Percentiles rank a stretch among this genome's conserved stretches.
These are phyloP conservation scores for Hortiboletus flavorubellus DNA, from an alignment of 768 basidiomycete species.

Conservation along the genomic window DNA sequence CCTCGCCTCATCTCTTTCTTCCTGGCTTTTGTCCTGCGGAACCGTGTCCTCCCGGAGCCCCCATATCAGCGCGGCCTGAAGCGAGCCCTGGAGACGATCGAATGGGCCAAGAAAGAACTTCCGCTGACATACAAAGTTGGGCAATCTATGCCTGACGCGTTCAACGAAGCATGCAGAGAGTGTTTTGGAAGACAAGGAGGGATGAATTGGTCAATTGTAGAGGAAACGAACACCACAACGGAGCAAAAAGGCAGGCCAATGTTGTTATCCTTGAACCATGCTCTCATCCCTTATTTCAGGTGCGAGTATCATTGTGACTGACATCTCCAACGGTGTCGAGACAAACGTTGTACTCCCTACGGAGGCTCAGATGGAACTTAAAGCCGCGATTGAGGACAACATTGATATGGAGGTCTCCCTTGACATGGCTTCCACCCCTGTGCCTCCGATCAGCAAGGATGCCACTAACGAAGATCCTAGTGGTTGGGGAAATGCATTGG, in stretches of 20 bases:
- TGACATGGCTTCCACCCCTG: neutral
- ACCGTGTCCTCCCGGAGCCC: constrained; percentile 49
- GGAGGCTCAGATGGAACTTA: constrained; percentile 21
- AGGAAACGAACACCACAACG: constrained; percentile 1
- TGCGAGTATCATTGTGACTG: constrained; percentile 14
- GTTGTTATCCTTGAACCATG: neutral
- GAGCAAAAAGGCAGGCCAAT: constrained; percentile 9
- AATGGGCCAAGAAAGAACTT: constrained; percentile 41
- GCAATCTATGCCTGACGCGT: constrained; percentile 39
- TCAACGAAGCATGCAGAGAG: constrained; percentile 46
- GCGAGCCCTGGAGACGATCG: constrained; percentile 42
- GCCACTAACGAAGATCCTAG: neutral
- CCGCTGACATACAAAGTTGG: constrained; percentile 41
- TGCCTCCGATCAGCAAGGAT: neutral
- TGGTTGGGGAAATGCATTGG: constrained; percentile 9
- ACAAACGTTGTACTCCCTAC: constrained; percentile 22
- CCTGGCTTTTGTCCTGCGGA: constrained; percentile 56
- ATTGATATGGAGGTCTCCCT: constrained; percentile 19
- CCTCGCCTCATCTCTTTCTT: constrained; percentile 61
- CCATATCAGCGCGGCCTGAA: constrained; percentile 44
- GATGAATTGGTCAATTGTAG: constrained; percentile 31
- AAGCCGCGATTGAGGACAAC: constrained; percentile 30
- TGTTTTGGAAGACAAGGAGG: constrained; percentile 50
- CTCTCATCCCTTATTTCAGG: constrained; percentile 13
- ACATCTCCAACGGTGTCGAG: constrained; percentile 12